Evolutionary conservation across 2,329 filamentous ascomycete genomes (phyloP).

Genomic region (Chaetoscypha palmicola): DNA sequence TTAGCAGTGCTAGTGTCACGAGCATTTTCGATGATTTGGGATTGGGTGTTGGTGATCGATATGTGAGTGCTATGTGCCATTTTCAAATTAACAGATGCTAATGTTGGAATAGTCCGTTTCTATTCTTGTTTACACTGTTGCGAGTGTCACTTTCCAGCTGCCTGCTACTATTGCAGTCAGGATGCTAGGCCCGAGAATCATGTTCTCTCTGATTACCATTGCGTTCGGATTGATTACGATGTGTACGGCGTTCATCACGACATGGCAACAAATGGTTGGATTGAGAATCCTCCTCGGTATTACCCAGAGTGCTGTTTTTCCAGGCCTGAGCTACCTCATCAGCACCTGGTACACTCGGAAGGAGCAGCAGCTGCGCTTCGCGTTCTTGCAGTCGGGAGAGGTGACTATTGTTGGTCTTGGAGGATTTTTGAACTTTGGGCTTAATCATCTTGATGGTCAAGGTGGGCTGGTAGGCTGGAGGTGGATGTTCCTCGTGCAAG

Average conservation of each 20-base stretch:
- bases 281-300: slow-evolving; percentile 60
- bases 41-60: slow-evolving; percentile 54
- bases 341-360: slow-evolving; percentile 30
- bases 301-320: slow-evolving; percentile 49
- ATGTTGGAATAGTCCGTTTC: slow-evolving; percentile 44
- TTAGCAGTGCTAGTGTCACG: slow-evolving; percentile 62
- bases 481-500: slow-evolving; percentile 55
- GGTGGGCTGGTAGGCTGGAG: slow-evolving; percentile 52
- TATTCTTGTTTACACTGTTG: slow-evolving; percentile 67
- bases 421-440: slow-evolving; percentile 47
- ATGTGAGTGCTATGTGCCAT: slow-evolving; percentile 30
- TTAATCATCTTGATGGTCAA: slow-evolving; percentile 55
- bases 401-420: slow-evolving; percentile 47
- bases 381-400: slow-evolving; percentile 60
- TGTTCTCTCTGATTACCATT: slow-evolving; percentile 54
- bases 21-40: slow-evolving; percentile 57
- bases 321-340: slow-evolving; percentile 45
- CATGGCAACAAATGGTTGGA: slow-evolving; percentile 64
- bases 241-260: slow-evolving; percentile 60
- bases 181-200: slow-evolving; percentile 55
- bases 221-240: slow-evolving; percentile 43
- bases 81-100: neutral
- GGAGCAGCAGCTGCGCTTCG: slow-evolving; percentile 44
- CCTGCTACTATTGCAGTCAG: slow-evolving; percentile 62
- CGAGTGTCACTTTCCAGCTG: slow-evolving; percentile 60